Conservation (phyloP, 768 basidiomycete species). For the Lyophyllum shimeji region DNA sequence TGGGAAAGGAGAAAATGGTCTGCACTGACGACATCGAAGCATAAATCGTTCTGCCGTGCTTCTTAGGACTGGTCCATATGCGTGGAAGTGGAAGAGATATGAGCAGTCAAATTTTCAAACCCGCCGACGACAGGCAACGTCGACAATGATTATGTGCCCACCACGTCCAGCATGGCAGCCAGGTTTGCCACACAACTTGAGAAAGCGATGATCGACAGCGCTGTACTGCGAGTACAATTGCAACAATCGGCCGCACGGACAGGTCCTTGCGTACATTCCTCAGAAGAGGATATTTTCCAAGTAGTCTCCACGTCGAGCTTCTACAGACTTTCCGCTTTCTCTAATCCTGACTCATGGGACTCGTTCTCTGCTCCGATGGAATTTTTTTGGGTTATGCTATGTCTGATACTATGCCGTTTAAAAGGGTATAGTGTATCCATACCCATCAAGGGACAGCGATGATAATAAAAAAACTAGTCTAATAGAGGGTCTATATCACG, state of each 20-base stretch:
- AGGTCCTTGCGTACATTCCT: too few species aligned
- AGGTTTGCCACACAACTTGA: too few species aligned
- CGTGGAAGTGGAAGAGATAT: background rate
- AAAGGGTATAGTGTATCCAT: slow-evolving; percentile 43
- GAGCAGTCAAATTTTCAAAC: background rate
- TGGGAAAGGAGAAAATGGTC: background rate
- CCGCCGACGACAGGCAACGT: background rate
- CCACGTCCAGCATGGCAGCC: too few species aligned
- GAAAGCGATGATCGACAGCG: too few species aligned
- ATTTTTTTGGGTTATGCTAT: slow-evolving; percentile 7
- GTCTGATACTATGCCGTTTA: slow-evolving; percentile 33
- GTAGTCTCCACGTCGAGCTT: too few species aligned
- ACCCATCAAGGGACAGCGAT: slow-evolving; percentile 31
- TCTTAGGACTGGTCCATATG: background rate
- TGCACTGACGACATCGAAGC: too few species aligned
- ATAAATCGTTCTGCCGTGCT: background rate
- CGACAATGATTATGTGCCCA: too few species aligned
- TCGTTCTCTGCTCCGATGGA: background rate
- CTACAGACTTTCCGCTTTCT: background rate
- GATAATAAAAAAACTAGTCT: slow-evolving; percentile 33
- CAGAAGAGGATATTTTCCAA: too few species aligned
- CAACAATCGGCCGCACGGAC: too few species aligned
- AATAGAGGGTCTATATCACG: slow-evolving; percentile 26
- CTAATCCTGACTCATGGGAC: background rate
- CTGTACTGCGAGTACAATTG: too few species aligned